Evolutionary conservation across 306 rosid species (phyloP).

Genomic region (Pueraria montana): DNA sequence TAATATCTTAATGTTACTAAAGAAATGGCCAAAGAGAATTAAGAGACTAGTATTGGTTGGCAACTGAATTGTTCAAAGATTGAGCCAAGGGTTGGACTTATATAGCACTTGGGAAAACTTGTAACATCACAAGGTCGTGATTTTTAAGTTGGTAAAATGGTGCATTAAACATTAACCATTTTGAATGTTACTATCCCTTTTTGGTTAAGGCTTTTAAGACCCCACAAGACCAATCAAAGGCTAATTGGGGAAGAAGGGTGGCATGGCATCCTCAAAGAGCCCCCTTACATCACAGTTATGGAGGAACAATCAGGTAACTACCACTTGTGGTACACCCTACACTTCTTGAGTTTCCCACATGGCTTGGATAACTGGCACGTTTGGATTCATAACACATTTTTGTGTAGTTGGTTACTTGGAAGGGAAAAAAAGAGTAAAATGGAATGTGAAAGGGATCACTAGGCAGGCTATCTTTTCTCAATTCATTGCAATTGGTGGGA

Average conservation of each 20-base stretch:
- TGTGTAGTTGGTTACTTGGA: constrained; percentile 35
- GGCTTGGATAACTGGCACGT: constrained; percentile 32
- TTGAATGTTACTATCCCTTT: constrained; percentile 32
- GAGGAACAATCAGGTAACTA: constrained; percentile 34
- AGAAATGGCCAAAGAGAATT: neutral
- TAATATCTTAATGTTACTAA: neutral
- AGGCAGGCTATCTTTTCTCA: constrained; percentile 42
- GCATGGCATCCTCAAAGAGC: constrained; percentile 42
- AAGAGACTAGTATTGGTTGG: constrained; percentile 5
- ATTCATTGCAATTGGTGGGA: constrained; percentile 44
- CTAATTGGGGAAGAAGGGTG: constrained; percentile 42
- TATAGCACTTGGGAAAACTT: constrained; percentile 55
- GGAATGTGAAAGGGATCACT: constrained; percentile 46
- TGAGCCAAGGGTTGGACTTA: constrained; percentile 46
- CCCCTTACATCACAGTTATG: constrained; percentile 8
- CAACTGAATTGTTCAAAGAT: constrained; percentile 24
- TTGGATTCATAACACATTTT: neutral
- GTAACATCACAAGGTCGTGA: constrained; percentile 18
- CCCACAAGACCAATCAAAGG: constrained; percentile 50
- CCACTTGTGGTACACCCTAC: constrained; percentile 25
- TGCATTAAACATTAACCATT: constrained; percentile 43
- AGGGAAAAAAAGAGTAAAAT: constrained; percentile 10
- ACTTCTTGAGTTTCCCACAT: constrained; percentile 16
- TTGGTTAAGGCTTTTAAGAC: constrained; percentile 49
- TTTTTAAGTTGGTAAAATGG: constrained; percentile 38